phyloP scores from a whole-genome alignment of 352 stramenopile species.

The Thraustochytrium sp. region DNA sequence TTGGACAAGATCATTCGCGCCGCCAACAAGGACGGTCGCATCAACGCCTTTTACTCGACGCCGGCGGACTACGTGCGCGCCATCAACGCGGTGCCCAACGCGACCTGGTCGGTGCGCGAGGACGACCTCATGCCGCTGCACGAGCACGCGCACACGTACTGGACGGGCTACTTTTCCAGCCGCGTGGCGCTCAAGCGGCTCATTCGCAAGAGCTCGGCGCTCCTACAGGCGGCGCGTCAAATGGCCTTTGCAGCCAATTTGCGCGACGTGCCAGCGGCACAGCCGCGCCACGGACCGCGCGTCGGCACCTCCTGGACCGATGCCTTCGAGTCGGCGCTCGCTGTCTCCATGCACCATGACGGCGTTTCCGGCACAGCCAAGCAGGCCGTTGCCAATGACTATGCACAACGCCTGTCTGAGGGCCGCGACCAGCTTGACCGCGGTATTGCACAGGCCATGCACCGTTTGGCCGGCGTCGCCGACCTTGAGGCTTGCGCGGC shows the following conservation, averaged over 20 bases:
- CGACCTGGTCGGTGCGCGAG: conserved; percentile 76
- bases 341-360: conserved; percentile 92
- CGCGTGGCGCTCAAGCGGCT: conserved; percentile 83
- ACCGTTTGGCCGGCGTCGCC: conserved; percentile 49
- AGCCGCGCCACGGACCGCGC: not conserved
- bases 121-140: conserved; percentile 95
- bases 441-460: conserved; percentile 52
- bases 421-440: conserved; percentile 56
- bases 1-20: conserved; percentile 93
- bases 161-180: conserved; percentile 93
- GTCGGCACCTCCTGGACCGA: conserved; percentile 31
- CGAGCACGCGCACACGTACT: conserved; percentile 84
- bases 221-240: conserved; percentile 24
- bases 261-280: not conserved
- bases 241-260: not conserved
- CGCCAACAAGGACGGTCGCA: conserved; percentile 73
- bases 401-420: conserved; percentile 78
- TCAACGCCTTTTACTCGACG: conserved; percentile 94
- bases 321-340: conserved; percentile 73
- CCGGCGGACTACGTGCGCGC: conserved; percentile 87
- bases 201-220: conserved; percentile 54
- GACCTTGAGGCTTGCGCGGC: conserved; percentile 55
- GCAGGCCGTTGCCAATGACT: conserved; percentile 89
- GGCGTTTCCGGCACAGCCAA: conserved; percentile 88
- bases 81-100: conserved; percentile 72